Percentiles rank a stretch among this genome's conserved stretches.
Evolutionary conservation across 106 monocot species (phyloP).

Genomic region (Phalaenopsis equestris): DNA sequence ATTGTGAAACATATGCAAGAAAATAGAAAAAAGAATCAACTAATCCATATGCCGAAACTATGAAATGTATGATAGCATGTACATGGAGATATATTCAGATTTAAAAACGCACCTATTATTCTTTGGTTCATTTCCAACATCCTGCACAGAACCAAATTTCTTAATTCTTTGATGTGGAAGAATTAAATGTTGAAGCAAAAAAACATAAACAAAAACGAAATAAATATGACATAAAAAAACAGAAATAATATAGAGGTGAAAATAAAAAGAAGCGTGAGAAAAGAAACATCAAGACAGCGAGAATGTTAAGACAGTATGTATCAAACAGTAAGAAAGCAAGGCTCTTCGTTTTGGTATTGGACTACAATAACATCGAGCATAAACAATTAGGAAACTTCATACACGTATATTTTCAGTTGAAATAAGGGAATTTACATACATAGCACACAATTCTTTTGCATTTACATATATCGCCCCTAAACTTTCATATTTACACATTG

Average conservation of each 20-base stretch:
- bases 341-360: background rate
- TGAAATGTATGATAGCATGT: background rate
- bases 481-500: no score
- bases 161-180: background rate
- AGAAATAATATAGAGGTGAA: background rate
- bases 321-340: no score
- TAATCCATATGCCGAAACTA: background rate
- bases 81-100: background rate
- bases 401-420: background rate
- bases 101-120: slow-evolving; percentile 38
- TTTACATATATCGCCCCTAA: no score
- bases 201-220: background rate
- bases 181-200: background rate
- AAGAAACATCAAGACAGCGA: background rate
- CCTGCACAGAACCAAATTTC: slow-evolving; percentile 32
- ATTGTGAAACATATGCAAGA: background rate
- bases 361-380: background rate
- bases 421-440: no score
- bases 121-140: slow-evolving; percentile 41
- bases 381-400: background rate
- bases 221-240: background rate
- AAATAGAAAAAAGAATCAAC: background rate
- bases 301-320: no score
- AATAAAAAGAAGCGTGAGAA: background rate
- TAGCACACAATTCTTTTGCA: no score